Base-by-base conservation (phyloP, 2,329 filamentous ascomycete species). In the Neonectria hederae region DNA sequence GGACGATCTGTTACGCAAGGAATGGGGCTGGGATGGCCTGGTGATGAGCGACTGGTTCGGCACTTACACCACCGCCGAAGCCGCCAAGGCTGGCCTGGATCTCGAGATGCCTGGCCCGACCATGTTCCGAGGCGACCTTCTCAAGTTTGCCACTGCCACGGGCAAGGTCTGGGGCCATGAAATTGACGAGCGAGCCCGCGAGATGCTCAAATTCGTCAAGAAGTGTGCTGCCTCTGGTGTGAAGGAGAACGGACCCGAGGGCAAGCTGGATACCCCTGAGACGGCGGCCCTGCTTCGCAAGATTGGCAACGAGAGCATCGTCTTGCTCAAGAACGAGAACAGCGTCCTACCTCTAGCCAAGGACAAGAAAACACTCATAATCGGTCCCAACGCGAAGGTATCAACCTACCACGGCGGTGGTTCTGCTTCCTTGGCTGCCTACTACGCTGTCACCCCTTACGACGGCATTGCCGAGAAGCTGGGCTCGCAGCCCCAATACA, bases 271-370 rank as follows among this genome's bases (percentile, higher is more conserved):
- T 72, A 90, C 86, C 0, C 83, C 85, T 0, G 85, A 91, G 74
- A 88, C 88, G 40, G 85, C 89, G 5, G 84, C 83, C 17, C 80
- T 93, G 49, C 84, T 93, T 22, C 84, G 92, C 19, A 83, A 84
- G 58, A 83, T 91, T 24, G 90, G 89, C 19, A 86, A 88, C 5
- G 90, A 93, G 74, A 88, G 88, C 4, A 88, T 92, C 9, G 90
- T 93, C 1, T 82, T 94, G 13, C 80, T 94, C 53, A 93, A 93
- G 79, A 94, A 94, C 68, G 85, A 92, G 13, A 84, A 84, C 40
- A 81, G 81, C 14, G 75, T 90, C 0, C 81, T 94, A 1, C 92
- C 92, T 0, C 76, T 91, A 4, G 84, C 84, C 35, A 89, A 88
- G 71, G 81, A 86, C 42, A 89, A 87, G 71, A 89, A 87, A 69